Percentiles rank a stretch among this genome's conserved stretches.
Conservation (phyloP, 148 eudicot genomes). For the Rhododendron griersonianum region DNA sequence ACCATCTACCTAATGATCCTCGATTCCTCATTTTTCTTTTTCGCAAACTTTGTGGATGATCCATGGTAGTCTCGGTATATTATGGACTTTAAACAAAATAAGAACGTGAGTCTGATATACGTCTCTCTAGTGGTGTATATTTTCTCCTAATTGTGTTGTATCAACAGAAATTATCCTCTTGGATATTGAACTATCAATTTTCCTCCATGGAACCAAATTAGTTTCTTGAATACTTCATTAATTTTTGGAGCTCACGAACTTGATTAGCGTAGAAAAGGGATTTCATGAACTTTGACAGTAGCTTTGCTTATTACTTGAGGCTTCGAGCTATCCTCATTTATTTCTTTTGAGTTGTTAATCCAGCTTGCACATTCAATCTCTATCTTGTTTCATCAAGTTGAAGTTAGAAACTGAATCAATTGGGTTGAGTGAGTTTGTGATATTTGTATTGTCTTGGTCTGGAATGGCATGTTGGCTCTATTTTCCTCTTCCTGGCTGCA, state of each 20-base stretch:
- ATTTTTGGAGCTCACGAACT: background rate
- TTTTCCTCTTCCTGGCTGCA: slow-evolving; percentile 49
- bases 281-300: background rate
- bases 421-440: slow-evolving; percentile 51
- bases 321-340: background rate
- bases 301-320: background rate
- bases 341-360: background rate
- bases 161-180: background rate
- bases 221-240: background rate
- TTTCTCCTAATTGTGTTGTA: no score
- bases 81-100: no score
- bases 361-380: background rate
- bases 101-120: no score
- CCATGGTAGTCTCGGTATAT: no score
- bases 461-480: slow-evolving; percentile 48
- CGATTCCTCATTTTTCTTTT: no score
- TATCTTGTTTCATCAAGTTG: background rate
- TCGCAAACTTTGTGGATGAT: no score
- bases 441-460: slow-evolving; percentile 41
- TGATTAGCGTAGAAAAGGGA: no score
- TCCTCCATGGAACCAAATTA: background rate
- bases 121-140: no score
- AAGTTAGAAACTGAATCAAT: slow-evolving; percentile 16
- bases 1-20: no score
- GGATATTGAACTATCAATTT: background rate